Percentiles rank a stretch among this genome's conserved stretches.
Evolutionary conservation across 768 basidiomycete species (phyloP).

Genomic region (Dentipellis sp.): DNA sequence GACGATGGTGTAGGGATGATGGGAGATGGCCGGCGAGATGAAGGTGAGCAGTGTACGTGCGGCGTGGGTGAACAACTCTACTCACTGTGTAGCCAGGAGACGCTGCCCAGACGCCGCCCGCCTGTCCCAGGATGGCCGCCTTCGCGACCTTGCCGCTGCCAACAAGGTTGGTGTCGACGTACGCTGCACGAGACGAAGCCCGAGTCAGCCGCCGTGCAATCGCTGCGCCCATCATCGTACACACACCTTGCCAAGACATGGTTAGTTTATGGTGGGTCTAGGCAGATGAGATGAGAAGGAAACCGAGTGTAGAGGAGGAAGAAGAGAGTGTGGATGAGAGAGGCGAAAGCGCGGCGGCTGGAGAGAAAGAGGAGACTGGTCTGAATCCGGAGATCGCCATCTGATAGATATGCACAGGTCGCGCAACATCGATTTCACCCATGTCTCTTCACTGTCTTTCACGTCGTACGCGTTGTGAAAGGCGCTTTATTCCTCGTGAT

Average conservation of each 20-base stretch:
- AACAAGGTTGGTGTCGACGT: constrained; percentile 76
- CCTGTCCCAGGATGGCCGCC: constrained; percentile 68
- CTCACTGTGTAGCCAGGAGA: constrained; percentile 51
- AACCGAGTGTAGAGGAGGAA: no score
- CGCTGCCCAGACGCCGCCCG: constrained; percentile 73
- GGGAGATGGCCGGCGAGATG: neutral
- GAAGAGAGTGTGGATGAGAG: constrained; percentile 1
- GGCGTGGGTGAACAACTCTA: constrained; percentile 1
- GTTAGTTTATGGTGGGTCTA: neutral
- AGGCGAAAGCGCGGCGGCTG: neutral
- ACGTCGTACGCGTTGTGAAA: no score
- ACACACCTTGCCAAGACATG: constrained; percentile 15
- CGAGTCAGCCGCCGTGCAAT: neutral
- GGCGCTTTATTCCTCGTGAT: no score
- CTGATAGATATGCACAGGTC: neutral
- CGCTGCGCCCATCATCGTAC: neutral
- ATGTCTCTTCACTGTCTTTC: no score
- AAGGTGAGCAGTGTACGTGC: neutral
- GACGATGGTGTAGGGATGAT: neutral
- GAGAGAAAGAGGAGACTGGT: neutral
- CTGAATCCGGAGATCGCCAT: constrained; percentile 1
- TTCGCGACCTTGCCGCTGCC: constrained; percentile 61
- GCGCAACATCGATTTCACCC: neutral
- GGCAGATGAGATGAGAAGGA: no score
- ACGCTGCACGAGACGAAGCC: constrained; percentile 35